Evolutionary conservation across 257 asterid species (phyloP).

Genomic region (Coffea eugenioides): DNA sequence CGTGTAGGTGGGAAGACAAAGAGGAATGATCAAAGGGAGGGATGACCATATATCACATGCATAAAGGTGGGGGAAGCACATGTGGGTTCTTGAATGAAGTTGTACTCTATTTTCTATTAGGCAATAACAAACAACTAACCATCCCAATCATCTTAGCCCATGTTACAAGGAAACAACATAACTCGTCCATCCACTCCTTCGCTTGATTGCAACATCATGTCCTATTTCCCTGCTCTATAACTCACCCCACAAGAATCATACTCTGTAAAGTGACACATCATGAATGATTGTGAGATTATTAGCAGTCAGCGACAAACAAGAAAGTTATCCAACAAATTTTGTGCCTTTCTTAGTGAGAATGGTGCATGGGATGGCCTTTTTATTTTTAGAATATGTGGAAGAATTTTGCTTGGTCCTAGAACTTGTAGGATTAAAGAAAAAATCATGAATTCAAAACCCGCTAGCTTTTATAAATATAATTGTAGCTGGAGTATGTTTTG

Average conservation of each 20-base stretch:
- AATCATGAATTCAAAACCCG: background rate
- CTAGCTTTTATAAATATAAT: too few relatives aligned
- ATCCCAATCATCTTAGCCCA: slow-evolving; percentile 42
- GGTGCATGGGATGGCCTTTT: background rate
- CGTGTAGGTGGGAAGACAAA: slow-evolving; percentile 4
- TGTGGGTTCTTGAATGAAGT: slow-evolving; percentile 34
- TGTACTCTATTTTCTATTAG: slow-evolving; percentile 6
- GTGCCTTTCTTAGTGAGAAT: background rate
- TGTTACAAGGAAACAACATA: slow-evolving; percentile 14
- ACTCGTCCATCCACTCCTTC: slow-evolving; percentile 9
- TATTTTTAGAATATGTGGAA: background rate
- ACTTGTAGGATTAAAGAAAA: background rate
- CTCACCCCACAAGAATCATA: slow-evolving; percentile 7
- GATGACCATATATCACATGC: slow-evolving; percentile 45
- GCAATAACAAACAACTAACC: slow-evolving; percentile 25
- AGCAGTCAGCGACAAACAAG: background rate
- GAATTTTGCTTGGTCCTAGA: background rate
- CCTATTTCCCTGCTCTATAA: slow-evolving; percentile 14
- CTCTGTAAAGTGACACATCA: slow-evolving; percentile 21
- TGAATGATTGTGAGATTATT: slow-evolving; percentile 18
- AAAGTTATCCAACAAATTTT: slow-evolving; percentile 2
- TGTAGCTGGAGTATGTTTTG: background rate
- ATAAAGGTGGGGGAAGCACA: slow-evolving; percentile 30
- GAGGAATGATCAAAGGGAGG: slow-evolving; percentile 15
- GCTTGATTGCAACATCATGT: slow-evolving; percentile 26